A percentile compares a stretch with the other conserved stretches of the same genome.
These are phyloP conservation scores for Calonectria pseudoturangicola DNA, from an alignment of 2,329 filamentous ascomycete species.

Conservation along the genomic window DNA sequence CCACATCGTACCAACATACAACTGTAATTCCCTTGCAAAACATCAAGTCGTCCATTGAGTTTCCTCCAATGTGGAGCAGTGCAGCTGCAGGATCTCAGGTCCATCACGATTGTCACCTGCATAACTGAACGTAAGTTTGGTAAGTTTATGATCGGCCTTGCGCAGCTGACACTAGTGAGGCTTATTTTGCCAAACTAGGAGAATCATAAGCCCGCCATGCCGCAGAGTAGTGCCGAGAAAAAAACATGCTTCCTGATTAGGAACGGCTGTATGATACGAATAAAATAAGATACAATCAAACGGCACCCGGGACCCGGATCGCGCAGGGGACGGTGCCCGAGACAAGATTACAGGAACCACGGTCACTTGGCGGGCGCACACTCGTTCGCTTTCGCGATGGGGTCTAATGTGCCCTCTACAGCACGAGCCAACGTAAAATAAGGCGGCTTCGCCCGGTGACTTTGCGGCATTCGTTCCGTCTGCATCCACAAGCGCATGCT, in stretches of 20 bases:
- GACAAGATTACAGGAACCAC: constrained; percentile 12
- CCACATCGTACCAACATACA: neutral
- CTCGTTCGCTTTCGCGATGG: neutral
- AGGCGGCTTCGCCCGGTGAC: neutral
- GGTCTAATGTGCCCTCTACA: neutral
- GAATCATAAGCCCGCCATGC: neutral
- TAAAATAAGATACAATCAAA: neutral
- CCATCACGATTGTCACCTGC: constrained; percentile 9
- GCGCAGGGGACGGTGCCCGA: neutral
- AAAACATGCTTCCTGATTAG: neutral
- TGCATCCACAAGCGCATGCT: neutral
- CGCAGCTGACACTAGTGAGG: constrained; percentile 16
- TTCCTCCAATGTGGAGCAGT: constrained; percentile 14
- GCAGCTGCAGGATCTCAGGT: neutral
- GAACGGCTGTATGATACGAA: neutral
- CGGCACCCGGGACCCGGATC: no score
- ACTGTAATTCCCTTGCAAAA: neutral
- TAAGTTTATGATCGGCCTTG: constrained; percentile 17
- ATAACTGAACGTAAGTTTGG: neutral
- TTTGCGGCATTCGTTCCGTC: neutral
- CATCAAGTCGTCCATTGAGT: neutral
- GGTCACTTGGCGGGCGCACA: neutral
- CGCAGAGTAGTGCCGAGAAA: neutral
- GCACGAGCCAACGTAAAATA: constrained; percentile 12
- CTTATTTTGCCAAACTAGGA: constrained; percentile 9